Evolutionary conservation across 371 early-diverging fungal genomes (phyloP).

Genomic region (Mucor indicus): DNA sequence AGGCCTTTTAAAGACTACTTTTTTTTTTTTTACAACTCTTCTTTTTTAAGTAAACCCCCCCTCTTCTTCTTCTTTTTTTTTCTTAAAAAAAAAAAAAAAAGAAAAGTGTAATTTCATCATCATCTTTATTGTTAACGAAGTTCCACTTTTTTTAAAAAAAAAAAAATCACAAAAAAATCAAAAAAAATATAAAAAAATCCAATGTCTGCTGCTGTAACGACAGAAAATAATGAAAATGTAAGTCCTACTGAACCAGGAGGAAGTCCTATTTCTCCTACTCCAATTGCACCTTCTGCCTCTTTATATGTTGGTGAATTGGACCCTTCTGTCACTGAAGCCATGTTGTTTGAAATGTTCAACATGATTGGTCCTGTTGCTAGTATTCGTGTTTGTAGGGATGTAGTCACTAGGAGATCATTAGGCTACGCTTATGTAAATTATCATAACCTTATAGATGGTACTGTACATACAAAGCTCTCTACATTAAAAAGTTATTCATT

Average conservation of each 20-base stretch:
- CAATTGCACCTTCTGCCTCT: constrained; percentile 61
- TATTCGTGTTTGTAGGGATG: constrained; percentile 97
- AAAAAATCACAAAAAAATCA: constrained; percentile 4
- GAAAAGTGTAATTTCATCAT: too few species aligned
- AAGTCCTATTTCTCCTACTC: constrained; percentile 30
- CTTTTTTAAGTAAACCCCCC: too few species aligned
- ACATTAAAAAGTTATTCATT: neutral
- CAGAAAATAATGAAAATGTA: too few species aligned
- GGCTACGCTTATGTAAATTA: constrained; percentile 99
- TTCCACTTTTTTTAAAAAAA: neutral
- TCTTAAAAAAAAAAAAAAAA: constrained; percentile 1
- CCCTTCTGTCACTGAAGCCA: constrained; percentile 92
- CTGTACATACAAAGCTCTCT: neutral
- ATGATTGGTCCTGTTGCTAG: constrained; percentile 92
- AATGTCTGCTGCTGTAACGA: constrained; percentile 1
- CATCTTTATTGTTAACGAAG: too few species aligned
- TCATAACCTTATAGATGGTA: constrained; percentile 71
- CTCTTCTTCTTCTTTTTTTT: constrained; percentile 1
- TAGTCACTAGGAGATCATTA: constrained; percentile 91
- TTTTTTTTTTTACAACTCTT: too few species aligned
- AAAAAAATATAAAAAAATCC: neutral
- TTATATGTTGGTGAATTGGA: constrained; percentile 91
- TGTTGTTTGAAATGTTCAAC: constrained; percentile 95
- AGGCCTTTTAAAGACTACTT: too few species aligned
- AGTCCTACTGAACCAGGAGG: neutral